Conservation (phyloP, 805 yeast genomes). For the Priceomyces castillae region DNA sequence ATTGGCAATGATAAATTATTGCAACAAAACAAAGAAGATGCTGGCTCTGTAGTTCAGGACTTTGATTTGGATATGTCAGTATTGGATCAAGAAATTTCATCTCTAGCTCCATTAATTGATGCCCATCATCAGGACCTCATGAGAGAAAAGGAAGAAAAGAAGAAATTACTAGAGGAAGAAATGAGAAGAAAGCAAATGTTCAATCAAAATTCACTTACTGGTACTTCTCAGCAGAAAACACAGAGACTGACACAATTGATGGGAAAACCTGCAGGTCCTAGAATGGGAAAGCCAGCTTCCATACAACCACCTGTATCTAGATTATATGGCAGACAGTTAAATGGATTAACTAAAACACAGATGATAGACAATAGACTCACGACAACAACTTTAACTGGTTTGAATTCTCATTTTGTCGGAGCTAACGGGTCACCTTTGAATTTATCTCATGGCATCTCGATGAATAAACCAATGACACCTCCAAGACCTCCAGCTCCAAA, state of each 20-base stretch:
- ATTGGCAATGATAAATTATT: constrained; percentile 18
- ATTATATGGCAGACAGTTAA: constrained; percentile 27
- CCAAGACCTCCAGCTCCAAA: constrained; percentile 37
- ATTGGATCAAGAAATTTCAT: constrained; percentile 41
- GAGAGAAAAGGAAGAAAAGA: constrained; percentile 20
- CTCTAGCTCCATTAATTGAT: constrained; percentile 38
- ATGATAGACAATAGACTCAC: constrained; percentile 22
- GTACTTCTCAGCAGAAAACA: constrained; percentile 2
- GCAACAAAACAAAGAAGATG: constrained; percentile 35
- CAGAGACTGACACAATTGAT: constrained; percentile 23
- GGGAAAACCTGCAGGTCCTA: constrained; percentile 34
- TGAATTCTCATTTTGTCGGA: constrained; percentile 21
- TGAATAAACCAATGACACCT: constrained; percentile 15
- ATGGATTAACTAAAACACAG: constrained; percentile 17
- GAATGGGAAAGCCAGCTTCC: constrained; percentile 47
- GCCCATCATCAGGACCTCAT: constrained; percentile 31
- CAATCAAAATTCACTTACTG: not conserved
- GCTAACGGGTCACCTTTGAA: constrained; percentile 15
- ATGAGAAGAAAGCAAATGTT: constrained; percentile 15
- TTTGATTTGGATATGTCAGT: constrained; percentile 29
- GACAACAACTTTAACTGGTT: constrained; percentile 16
- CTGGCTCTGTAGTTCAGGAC: constrained; percentile 23
- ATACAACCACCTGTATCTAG: constrained; percentile 44
- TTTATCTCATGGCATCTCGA: constrained; percentile 16
- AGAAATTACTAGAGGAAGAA: constrained; percentile 19